A percentile compares a stretch with the other conserved stretches of the same genome.
phyloP scores from a whole-genome alignment of 1,284 basidiomycete genomes.

The Moesziomyces sp. region DNA sequence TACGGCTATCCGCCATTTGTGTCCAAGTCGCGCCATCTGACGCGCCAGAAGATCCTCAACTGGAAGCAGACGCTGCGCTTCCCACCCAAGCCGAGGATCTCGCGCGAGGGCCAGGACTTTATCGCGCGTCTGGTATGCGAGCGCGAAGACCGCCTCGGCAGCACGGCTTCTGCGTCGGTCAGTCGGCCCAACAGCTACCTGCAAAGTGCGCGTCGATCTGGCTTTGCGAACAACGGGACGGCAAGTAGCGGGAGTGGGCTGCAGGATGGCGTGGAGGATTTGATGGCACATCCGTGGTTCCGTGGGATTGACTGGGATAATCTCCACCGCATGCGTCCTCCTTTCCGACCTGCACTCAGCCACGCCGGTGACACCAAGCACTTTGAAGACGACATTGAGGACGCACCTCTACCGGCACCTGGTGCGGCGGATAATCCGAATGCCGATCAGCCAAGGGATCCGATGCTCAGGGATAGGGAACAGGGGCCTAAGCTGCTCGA shows the following conservation, averaged over 20 bases:
- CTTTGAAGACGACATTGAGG: constrained; percentile 80
- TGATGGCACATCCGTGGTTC: constrained; percentile 76
- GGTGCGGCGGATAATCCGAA: constrained; percentile 77
- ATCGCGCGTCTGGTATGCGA: constrained; percentile 91
- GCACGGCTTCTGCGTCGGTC: constrained; percentile 77
- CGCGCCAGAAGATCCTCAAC: constrained; percentile 74
- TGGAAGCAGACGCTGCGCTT: constrained; percentile 89
- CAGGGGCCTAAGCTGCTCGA: constrained; percentile 87
- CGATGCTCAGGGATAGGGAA: constrained; percentile 82
- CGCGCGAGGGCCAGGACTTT: constrained; percentile 84
- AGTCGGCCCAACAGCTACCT: constrained; percentile 81
- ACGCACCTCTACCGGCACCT: constrained; percentile 84
- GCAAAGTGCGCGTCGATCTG: constrained; percentile 78
- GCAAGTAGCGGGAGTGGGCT: constrained; percentile 50
- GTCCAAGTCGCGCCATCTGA: constrained; percentile 63
- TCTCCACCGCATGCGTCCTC: constrained; percentile 74
- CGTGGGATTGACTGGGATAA: constrained; percentile 57
- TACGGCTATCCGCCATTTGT: constrained; percentile 81
- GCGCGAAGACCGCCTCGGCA: constrained; percentile 88
- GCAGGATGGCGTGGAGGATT: constrained; percentile 82
- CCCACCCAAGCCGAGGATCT: constrained; percentile 83
- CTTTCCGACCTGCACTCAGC: constrained; percentile 83
- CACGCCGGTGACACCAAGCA: constrained; percentile 65
- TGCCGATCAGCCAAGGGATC: constrained; percentile 82
- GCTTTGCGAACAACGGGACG: constrained; percentile 73